A percentile compares a stretch with the other conserved stretches of the same genome.
phyloP scores from a whole-genome alignment of 176 grass and related monocot species.

The Oryza glumipatula region DNA sequence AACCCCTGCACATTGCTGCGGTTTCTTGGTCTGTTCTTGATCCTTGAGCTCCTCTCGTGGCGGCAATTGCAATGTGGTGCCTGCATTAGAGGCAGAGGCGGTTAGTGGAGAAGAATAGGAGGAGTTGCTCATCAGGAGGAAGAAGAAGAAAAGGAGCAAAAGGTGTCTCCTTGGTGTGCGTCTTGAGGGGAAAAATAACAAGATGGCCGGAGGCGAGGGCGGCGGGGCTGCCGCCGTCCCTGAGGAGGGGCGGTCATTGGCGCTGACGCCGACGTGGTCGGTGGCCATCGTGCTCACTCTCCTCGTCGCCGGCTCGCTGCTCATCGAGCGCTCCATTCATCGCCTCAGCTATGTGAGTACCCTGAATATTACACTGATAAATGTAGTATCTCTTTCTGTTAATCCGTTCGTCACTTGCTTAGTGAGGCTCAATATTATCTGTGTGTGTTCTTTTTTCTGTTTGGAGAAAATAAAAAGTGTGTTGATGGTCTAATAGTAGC shows the following conservation, averaged over 20 bases:
- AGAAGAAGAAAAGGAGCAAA: background rate
- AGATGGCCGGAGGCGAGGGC: slow-evolving; percentile 50
- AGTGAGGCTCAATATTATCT: background rate
- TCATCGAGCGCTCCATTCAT: slow-evolving; percentile 96
- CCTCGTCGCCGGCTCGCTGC: slow-evolving; percentile 81
- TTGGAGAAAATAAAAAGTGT: background rate
- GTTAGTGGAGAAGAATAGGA: slow-evolving; percentile 18
- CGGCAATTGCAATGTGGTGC: slow-evolving; percentile 9
- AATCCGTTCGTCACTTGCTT: slow-evolving; percentile 8
- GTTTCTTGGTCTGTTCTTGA: slow-evolving; percentile 21
- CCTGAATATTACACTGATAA: background rate
- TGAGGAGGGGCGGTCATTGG: slow-evolving; percentile 73
- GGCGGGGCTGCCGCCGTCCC: background rate
- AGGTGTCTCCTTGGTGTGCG: background rate
- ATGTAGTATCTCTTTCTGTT: background rate
- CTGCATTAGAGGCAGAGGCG: slow-evolving; percentile 1
- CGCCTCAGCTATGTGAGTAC: slow-evolving; percentile 78
- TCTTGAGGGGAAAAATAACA: background rate
- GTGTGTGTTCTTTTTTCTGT: background rate
- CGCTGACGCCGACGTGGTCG: slow-evolving; percentile 97
- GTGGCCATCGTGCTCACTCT: slow-evolving; percentile 88
- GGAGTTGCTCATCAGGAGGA: background rate
- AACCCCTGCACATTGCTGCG: background rate
- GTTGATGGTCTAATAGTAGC: background rate
- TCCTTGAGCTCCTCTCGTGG: slow-evolving; percentile 11